Evolutionary conservation across 148 eudicot species (phyloP), one percentile per base, ranked within the genome.

Genomic region (Silene conica): DNA sequence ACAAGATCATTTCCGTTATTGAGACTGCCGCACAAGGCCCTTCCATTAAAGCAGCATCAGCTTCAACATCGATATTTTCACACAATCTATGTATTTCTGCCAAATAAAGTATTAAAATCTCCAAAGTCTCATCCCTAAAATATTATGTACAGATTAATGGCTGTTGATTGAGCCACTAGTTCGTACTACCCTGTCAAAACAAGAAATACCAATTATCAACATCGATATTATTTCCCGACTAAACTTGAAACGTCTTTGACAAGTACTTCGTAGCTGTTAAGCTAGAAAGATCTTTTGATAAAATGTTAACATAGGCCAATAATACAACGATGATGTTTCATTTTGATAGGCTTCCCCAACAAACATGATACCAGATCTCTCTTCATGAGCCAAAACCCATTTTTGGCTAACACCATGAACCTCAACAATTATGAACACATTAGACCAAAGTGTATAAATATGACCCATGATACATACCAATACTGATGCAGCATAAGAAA

Each of bases 101-200:
- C 34, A 74, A 67, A 41, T 50, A 63, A 62, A 52, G 74, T 69
- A 52, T 52, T 34, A 64, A 63, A 69, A 38, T 73, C 69, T 61
- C 34, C 77, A 60, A 62, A 52, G 61, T 70, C 25, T 72, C 74
- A 69, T 56, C 74, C 73, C 74, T 75, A 80, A 55, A 69, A 67
- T 77, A 31, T 50, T 77, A 77, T 81, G 74, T 77, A 81, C 83
- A 81, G 74, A 77, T 69, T 56, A 73, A 76, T 73, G 61, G 60
- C 63, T 66, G 61, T 66, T 64, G n/a, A 67, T 18, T 52, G 60
- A 58, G 46, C 60, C 50, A 58, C 55, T 0, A 50, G 55, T n/a
- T n/a, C n/a, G n/a, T 15, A 50, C 73, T 80, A 76, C 61, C 79
- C 82, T 80, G 82, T 23, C 45, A 16, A 55, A 15, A 74, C 11